These are phyloP conservation scores for Claviceps sp. DNA, from an alignment of 2,329 filamentous ascomycete species.

Conservation along the genomic window DNA sequence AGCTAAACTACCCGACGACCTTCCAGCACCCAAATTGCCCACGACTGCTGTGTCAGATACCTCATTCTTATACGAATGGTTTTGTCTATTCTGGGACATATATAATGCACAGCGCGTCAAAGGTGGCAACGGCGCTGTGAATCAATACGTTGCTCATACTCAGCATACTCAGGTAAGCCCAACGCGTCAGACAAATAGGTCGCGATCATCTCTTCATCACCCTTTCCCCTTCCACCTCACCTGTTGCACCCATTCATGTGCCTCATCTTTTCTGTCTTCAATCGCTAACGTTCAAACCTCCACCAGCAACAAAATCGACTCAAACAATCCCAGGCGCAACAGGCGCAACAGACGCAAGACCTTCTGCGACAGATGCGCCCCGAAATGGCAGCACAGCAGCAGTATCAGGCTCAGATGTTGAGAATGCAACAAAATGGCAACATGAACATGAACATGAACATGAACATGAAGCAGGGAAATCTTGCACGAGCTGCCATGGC, in stretches of 20 bases:
- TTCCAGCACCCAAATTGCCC: constrained; percentile 61
- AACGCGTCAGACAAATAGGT: constrained; percentile 37
- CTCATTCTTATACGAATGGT: constrained; percentile 95
- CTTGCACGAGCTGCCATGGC: constrained; percentile 66
- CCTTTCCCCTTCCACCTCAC: too few relatives aligned
- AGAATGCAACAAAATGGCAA: constrained; percentile 46
- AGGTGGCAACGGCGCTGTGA: constrained; percentile 48
- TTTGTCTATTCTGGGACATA: constrained; percentile 94
- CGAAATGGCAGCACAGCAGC: constrained; percentile 43
- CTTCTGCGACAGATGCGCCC: constrained; percentile 61
- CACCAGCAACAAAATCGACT: constrained; percentile 52
- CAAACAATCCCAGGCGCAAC: constrained; percentile 50
- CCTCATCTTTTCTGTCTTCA: not conserved
- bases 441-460: constrained; percentile 43
- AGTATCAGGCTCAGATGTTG: constrained; percentile 51
- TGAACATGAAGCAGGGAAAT: constrained; percentile 45
- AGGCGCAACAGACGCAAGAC: constrained; percentile 39
- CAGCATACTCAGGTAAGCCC: constrained; percentile 70
- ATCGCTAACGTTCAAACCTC: constrained; percentile 1
- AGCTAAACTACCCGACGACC: constrained; percentile 61
- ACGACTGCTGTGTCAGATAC: constrained; percentile 50
- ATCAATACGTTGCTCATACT: constrained; percentile 68
- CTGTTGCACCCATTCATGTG: not conserved
- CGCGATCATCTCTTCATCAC: not conserved
- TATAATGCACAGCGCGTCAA: constrained; percentile 69